Percentiles rank a stretch among this genome's conserved stretches.
Evolutionary conservation across 2,329 filamentous ascomycete genomes (phyloP).

Genomic region (Trichoderma harzianum): DNA sequence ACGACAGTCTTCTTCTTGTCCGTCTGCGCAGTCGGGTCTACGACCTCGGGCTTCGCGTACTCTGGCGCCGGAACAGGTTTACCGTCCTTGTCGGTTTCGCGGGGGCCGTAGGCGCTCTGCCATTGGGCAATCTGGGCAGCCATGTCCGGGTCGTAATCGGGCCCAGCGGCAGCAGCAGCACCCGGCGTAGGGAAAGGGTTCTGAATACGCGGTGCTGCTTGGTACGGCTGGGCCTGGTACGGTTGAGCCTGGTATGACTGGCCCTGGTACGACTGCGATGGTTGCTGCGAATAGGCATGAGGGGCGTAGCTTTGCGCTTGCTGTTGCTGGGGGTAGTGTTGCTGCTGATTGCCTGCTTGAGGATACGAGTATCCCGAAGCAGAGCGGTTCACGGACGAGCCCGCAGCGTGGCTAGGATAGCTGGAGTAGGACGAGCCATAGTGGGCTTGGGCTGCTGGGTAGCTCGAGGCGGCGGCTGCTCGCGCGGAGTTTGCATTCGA

Average conservation of each 20-base stretch:
- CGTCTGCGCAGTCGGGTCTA: conserved; percentile 42
- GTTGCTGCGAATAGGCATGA: conserved; percentile 20
- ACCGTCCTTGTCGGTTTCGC: conserved; percentile 45
- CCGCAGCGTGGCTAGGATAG: conserved; percentile 31
- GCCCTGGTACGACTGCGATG: conserved; percentile 31
- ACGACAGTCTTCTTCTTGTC: conserved; percentile 82
- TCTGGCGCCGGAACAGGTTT: conserved; percentile 29
- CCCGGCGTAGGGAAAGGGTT: conserved; percentile 75
- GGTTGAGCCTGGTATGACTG: conserved; percentile 33
- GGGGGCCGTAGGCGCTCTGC: conserved; percentile 81
- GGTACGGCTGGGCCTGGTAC: conserved; percentile 31
- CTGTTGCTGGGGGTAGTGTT: conserved; percentile 25
- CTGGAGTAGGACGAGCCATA: conserved; percentile 45
- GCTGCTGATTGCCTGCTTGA: conserved; percentile 22
- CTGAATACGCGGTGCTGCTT: conserved; percentile 64
- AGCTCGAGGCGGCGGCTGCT: conserved; percentile 21
- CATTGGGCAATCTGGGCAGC: conserved; percentile 92
- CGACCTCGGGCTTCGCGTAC: conserved; percentile 33
- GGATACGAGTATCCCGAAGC: conserved; percentile 26
- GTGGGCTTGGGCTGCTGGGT: conserved; percentile 35
- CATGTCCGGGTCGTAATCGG: conserved; percentile 69
- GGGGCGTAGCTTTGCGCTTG: conserved; percentile 30
- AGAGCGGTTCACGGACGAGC: conserved; percentile 28
- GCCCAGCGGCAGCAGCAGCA: conserved; percentile 29
- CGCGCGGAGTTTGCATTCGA: conserved; percentile 25